Base-by-base conservation (phyloP, 2,329 filamentous ascomycete genomes). In the Dothideomycetes sp. region DNA sequence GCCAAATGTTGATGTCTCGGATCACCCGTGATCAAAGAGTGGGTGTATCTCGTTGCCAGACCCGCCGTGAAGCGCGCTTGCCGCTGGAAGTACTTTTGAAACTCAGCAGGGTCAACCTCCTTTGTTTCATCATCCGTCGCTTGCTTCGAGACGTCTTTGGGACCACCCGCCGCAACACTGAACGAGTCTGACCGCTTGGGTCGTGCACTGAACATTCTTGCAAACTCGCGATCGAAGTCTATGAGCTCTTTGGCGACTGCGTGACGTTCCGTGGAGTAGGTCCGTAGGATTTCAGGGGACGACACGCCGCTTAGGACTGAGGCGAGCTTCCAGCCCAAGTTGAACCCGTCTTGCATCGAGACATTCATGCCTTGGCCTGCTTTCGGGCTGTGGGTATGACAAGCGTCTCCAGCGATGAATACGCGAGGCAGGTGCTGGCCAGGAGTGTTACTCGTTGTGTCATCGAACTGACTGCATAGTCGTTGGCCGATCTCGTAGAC, bases 401-500 rank as follows among this genome's bases (percentile, higher is more conserved):
- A 40, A 16, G 44, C 44, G 24, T 46, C 44, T 12, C 44, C 44
- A 29, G 42, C 42, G 17, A 46, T 37, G 38, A 46, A 46, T 11
- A 46, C 36, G 37, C 81, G 70, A 47, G 81, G 70, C 22, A 27
- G 22, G 12, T 12, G 22, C 22, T 27, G 22, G 12, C 12, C 22
- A 2, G 80, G 9, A 33, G 16, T 4, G 38, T 44, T 72, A 24
- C 84, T 51, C 0, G 58, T 55, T 8, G 45, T 31, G 12, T 37
- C 41, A 5, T 48, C 44, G 41, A 66, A 66, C 2, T 52, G 45
- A 19, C 56, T 49, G 2, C 59, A 54, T 7, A 63, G 79, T 0
- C 81, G 79, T 56, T 86, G 81, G 7, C 81, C 80, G 45, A 86
- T 84, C 33, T 81, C 79, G 50, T 86, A 86, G 2, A 81, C 80